Conservation (phyloP, 176 grass and related monocot genomes). For the Typha latifolia region DNA sequence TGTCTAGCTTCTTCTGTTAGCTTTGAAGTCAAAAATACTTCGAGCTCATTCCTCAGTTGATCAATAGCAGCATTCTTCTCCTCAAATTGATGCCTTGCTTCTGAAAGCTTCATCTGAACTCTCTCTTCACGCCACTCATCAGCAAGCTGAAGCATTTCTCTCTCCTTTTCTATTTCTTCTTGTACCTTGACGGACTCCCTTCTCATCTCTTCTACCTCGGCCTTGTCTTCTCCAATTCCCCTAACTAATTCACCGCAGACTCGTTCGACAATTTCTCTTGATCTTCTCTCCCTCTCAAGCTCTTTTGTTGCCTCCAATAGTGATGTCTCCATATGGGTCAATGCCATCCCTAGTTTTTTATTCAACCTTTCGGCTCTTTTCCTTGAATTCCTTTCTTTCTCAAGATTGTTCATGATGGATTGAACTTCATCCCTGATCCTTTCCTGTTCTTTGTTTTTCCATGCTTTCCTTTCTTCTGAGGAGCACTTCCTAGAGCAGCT, state of each 20-base stretch:
- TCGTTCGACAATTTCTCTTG: slow-evolving; percentile 65
- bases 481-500: background rate
- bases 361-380: slow-evolving; percentile 54
- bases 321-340: slow-evolving; percentile 45
- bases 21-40: slow-evolving; percentile 15
- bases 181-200: slow-evolving; percentile 53
- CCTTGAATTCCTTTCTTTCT: slow-evolving; percentile 45
- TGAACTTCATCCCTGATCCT: slow-evolving; percentile 39
- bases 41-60: slow-evolving; percentile 9
- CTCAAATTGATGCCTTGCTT: slow-evolving; percentile 78
- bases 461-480: slow-evolving; percentile 43
- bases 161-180: slow-evolving; percentile 82
- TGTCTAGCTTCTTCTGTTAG: background rate
- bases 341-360: slow-evolving; percentile 39
- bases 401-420: slow-evolving; percentile 48
- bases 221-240: slow-evolving; percentile 68
- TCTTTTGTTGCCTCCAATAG: slow-evolving; percentile 40
- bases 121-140: slow-evolving; percentile 98
- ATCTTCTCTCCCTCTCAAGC: slow-evolving; percentile 70
- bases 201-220: slow-evolving; percentile 65
- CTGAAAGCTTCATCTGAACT: slow-evolving; percentile 90
- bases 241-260: slow-evolving; percentile 65
- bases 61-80: slow-evolving; percentile 30
- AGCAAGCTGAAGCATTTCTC: slow-evolving; percentile 89
- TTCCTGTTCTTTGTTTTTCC: slow-evolving; percentile 65